phyloP scores from a whole-genome alignment of 768 basidiomycete genomes.

The Baorangia bicolor region DNA sequence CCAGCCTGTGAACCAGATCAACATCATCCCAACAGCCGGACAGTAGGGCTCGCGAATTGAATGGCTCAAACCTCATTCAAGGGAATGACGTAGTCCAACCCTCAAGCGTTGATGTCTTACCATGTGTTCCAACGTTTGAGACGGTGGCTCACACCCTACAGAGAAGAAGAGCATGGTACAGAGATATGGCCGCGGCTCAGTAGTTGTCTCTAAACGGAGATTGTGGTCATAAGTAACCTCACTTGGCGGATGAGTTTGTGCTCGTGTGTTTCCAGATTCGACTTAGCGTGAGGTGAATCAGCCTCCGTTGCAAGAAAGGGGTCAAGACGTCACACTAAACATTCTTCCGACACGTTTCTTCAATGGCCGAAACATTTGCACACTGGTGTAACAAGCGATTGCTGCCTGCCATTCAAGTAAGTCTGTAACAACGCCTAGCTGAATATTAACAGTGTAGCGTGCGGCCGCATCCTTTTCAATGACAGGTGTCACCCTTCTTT shows the following conservation, averaged over 20 bases:
- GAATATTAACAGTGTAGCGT: neutral
- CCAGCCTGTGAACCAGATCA: no score
- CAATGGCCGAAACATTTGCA: no score
- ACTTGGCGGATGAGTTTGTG: conserved; percentile 2
- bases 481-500: neutral
- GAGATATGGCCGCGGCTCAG: neutral
- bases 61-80: neutral
- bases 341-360: neutral
- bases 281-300: neutral
- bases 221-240: neutral
- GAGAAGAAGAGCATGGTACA: neutral
- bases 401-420: neutral
- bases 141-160: neutral
- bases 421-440: neutral
- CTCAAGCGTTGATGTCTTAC: neutral
- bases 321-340: neutral
- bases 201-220: conserved; percentile 3
- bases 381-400: neutral
- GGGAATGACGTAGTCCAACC: no score
- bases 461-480: no score
- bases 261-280: neutral
- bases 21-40: neutral
- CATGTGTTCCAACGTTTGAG: neutral
- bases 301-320: neutral
- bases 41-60: neutral